Base-by-base conservation (phyloP, 352 stramenopile genomes). In the Globisporangium middletonii region DNA sequence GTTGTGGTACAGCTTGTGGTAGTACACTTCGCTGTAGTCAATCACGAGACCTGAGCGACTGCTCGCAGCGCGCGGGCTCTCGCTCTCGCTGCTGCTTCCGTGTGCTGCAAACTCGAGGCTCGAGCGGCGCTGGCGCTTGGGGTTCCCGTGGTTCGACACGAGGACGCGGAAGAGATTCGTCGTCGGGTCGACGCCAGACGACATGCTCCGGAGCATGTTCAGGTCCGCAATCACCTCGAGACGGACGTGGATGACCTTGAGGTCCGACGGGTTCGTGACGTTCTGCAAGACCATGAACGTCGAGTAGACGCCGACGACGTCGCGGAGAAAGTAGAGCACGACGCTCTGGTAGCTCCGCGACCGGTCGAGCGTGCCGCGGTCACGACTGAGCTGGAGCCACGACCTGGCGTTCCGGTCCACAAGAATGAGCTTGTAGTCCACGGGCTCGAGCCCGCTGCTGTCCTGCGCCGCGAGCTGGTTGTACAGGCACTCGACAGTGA, bases 1-100 rank as follows among this genome's bases (percentile, higher is more conserved):
- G 51, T 95, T 95, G 58, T 93, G 85, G 53, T 95, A 95, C 3
- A 93, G 60, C 58, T 95, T 93, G 76, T 93, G 73, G 54, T 93
- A 95, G 59, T 91, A 95, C 3, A 95, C 81, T 50, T 95, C 83
- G 28, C 78, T 86, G 67, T 88, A 92, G 59, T 95, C 85, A 37
- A 95, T 88, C 48, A 85, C 70, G 9, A 93, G 63, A 35, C 71
- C 63, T 16, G 33, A 8, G 13, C 35, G 46, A 50, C 59, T 45
- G 23, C 33, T 54, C 6, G 33, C 19, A 4, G 26, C 60, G 56
- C 26, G 41, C 47, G 66, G 64, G 60, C 23, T 60, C 44, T 26
- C 53, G 19, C 37, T 59, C 33, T 27, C 35, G 35, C 28, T 57
- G 3, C 38, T 57, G 8, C 42, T 23, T 23, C 23, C 37, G 28